Percentiles rank a stretch among this genome's conserved stretches.
These are phyloP conservation scores for Quercus ilex DNA, from an alignment of 306 rosid genomes.

Conservation along the genomic window DNA sequence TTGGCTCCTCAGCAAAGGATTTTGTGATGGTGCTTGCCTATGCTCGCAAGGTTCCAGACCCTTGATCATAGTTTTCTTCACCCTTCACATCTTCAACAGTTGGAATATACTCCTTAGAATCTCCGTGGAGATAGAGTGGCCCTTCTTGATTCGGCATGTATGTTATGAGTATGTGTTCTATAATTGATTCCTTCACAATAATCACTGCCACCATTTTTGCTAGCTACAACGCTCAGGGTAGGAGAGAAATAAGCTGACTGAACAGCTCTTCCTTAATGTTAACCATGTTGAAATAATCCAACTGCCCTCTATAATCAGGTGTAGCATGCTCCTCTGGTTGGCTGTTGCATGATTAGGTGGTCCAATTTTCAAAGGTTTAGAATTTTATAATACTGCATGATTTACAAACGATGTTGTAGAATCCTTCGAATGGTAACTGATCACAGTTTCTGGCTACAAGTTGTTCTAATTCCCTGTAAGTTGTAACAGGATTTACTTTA, in stretches of 20 bases:
- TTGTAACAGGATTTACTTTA: constrained; percentile 7
- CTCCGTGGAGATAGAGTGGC: neutral
- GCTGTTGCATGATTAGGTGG: neutral
- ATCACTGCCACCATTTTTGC: neutral
- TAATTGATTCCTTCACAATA: neutral
- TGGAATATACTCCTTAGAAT: constrained; percentile 1
- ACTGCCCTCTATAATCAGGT: neutral
- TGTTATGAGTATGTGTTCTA: neutral
- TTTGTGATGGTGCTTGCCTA: constrained; percentile 83
- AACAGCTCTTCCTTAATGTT: neutral
- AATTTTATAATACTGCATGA: neutral
- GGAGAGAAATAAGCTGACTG: neutral
- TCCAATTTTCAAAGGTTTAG: neutral
- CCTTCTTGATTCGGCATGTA: constrained; percentile 5
- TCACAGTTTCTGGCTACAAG: neutral
- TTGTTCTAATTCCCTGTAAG: constrained; percentile 6
- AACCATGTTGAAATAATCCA: neutral
- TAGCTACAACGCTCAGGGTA: neutral
- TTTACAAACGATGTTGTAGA: neutral
- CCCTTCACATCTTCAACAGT: neutral
- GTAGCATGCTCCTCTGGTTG: neutral
- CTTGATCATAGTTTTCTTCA: constrained; percentile 34
- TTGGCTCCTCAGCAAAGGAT: constrained; percentile 92
- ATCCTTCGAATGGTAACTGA: neutral
- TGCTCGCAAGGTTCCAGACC: constrained; percentile 52